Evolutionary conservation across 208 protist genomes (phyloP), one percentile per base, ranked within the genome.

Genomic region (Trypanosoma avium): DNA sequence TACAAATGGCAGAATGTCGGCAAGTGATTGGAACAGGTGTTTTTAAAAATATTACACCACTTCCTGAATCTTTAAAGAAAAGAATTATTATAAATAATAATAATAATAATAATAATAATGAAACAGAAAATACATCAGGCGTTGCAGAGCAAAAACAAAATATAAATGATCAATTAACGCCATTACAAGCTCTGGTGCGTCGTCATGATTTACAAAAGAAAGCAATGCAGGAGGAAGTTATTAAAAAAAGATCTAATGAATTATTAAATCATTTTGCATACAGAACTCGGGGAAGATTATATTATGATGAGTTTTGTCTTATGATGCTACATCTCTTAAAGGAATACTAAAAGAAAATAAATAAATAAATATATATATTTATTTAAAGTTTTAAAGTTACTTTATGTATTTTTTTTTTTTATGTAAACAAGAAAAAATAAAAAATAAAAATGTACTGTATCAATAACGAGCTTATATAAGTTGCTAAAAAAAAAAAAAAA

Each of bases 221-320:
- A 12, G 52, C 7, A n/a, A 57, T 67, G 47, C 27, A 49, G 2
- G 63, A 69, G 12, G 46, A 76, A 27, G 53, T 65, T 12, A 56
- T 77, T 15, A 56, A 53, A 19, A 40, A 64, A 24, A 68, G 58
- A 2, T 53, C 81, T 7, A 40, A 17, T 13, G 57, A 56, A 7
- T 36, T 61, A 45, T 13, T 84, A 19, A 26, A 49, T 29, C 58
- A 54, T 13, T 92, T 79, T 42, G 73, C 73, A 13, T 87, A 81
- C 57, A 76, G 65, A 10, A 70, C 72, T 12, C 61, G 56, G 19
- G 70, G 58, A 0, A 68, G 56, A 42, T 56, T 92, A 12, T 77
- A 75, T 70, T 84, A 75, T 35, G 85, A 88, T 47, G 85, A 92
- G 72, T 88, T 88, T 43, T 84, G 77, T 40, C 50, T 92, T 8